These are phyloP conservation scores for Penicillium sp. DNA, from an alignment of 2,329 filamentous ascomycete species.

Conservation along the genomic window DNA sequence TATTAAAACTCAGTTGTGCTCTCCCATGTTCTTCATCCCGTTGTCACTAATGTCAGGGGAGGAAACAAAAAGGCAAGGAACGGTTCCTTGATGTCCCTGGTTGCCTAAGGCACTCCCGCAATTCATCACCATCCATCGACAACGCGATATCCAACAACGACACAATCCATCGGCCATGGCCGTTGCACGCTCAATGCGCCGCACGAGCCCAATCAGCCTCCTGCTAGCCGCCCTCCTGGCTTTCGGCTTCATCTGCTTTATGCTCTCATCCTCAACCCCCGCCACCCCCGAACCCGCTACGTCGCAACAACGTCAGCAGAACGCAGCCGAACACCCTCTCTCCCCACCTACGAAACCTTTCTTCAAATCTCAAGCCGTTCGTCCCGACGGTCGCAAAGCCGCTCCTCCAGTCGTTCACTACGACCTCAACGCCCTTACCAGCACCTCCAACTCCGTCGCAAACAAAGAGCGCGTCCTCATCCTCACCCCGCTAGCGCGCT, in stretches of 20 bases:
- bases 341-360: slow-evolving; percentile 75
- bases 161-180: slow-evolving; percentile 48
- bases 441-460: slow-evolving; percentile 70
- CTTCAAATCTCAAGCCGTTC: slow-evolving; percentile 61
- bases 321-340: slow-evolving; percentile 68
- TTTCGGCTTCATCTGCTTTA: slow-evolving; percentile 65
- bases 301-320: slow-evolving; percentile 54
- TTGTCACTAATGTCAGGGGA: background rate
- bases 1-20: background rate
- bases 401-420: slow-evolving; percentile 90
- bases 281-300: slow-evolving; percentile 49
- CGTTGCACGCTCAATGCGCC: slow-evolving; percentile 69
- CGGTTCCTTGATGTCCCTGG: background rate
- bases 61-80: slow-evolving; percentile 1
- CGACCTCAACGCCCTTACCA: slow-evolving; percentile 92
- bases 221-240: slow-evolving; percentile 71
- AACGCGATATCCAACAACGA: background rate
- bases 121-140: background rate
- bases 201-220: slow-evolving; percentile 75
- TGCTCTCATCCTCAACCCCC: slow-evolving; percentile 52
- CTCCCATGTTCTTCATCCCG: background rate
- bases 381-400: slow-evolving; percentile 51
- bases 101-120: slow-evolving; percentile 7
- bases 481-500: slow-evolving; percentile 87
- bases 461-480: slow-evolving; percentile 88